These are phyloP conservation scores for Biscutella laevigata DNA, from an alignment of 441 rosid species.

Conservation along the genomic window DNA sequence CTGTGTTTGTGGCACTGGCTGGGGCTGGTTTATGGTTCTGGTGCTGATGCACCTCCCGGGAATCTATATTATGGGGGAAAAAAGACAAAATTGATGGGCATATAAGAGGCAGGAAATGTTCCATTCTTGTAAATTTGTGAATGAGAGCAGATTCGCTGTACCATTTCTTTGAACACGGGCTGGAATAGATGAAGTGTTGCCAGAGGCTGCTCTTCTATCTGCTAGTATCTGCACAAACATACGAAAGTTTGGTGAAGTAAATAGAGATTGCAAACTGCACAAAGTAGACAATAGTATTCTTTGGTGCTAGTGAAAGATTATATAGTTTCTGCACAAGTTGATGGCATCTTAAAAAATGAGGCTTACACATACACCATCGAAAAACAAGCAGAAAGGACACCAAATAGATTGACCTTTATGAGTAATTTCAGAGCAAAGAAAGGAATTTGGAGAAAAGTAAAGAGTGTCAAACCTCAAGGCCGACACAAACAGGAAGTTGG, in stretches of 20 bases:
- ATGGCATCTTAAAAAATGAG: background rate
- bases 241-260: background rate
- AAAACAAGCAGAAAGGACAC: background rate
- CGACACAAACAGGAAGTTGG: slow-evolving; percentile 51
- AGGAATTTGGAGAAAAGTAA: background rate
- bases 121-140: background rate
- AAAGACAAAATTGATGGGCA: background rate
- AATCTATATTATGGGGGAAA: slow-evolving; percentile 27
- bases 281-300: background rate
- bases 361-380: background rate
- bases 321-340: background rate
- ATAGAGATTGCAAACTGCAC: background rate
- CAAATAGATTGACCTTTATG: background rate
- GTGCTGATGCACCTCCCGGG: slow-evolving; percentile 27
- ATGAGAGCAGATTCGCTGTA: slow-evolving; percentile 1
- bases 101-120: slow-evolving; percentile 1
- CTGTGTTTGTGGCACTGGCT: slow-evolving; percentile 17
- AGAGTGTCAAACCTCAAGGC: slow-evolving; percentile 42
- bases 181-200: slow-evolving; percentile 35
- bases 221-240: slow-evolving; percentile 41
- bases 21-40: slow-evolving; percentile 35
- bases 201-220: slow-evolving; percentile 31
- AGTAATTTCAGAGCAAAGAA: background rate
- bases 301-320: background rate
- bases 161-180: slow-evolving; percentile 43